phyloP scores from a whole-genome alignment of 306 rosid species.

The Sicyos edulis region DNA sequence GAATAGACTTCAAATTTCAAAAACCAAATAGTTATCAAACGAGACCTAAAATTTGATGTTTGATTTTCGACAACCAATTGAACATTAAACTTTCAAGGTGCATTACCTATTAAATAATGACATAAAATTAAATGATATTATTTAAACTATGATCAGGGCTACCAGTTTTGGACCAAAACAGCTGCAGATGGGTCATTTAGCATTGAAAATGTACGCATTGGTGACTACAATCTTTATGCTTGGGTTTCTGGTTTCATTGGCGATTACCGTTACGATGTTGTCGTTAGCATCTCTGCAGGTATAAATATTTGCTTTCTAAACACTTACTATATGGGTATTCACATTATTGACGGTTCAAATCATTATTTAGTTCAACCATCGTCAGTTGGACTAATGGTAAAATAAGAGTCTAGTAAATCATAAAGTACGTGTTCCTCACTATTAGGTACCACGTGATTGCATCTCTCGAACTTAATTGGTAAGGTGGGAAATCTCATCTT shows the following conservation, averaged over 20 bases:
- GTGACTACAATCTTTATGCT: constrained; percentile 60
- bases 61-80: not conserved
- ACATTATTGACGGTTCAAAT: not conserved
- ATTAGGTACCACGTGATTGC: too few species aligned
- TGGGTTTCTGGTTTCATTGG: constrained; percentile 86
- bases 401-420: too few species aligned
- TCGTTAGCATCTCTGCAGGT: constrained; percentile 55
- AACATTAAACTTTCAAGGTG: not conserved
- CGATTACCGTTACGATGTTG: constrained; percentile 47
- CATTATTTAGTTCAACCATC: not conserved
- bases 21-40: too few species aligned
- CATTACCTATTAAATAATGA: not conserved
- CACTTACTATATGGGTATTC: not conserved
- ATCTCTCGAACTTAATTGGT: too few species aligned
- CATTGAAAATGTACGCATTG: constrained; percentile 39
- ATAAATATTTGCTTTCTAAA: not conserved
- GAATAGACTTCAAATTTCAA: too few species aligned
- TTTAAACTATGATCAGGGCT: constrained; percentile 40
- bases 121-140: not conserved
- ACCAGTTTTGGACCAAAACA: constrained; percentile 79
- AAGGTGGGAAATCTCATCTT: too few species aligned
- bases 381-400: too few species aligned
- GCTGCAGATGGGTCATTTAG: constrained; percentile 59
- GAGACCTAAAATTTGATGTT: not conserved
- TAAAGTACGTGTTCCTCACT: too few species aligned